Base-by-base conservation (phyloP, 768 basidiomycete species). In the Amanita polypyramis region DNA sequence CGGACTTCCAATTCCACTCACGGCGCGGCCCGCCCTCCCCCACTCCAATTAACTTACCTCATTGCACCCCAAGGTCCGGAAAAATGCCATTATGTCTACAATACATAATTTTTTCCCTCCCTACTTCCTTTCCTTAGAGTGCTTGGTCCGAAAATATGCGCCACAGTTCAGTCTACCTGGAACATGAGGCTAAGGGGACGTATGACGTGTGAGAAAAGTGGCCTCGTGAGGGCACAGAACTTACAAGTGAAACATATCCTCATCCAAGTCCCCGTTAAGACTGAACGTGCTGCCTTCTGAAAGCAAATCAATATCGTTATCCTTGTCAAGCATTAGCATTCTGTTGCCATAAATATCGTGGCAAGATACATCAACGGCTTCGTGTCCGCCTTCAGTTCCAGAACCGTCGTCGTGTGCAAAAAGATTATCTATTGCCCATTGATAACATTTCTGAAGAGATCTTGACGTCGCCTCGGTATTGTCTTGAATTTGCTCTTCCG, bases 1-100 rank as follows among this genome's bases (percentile, higher is more conserved):
- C 65, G 63, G 63, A 62, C 58, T 56, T 55, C 17, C 15, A 59
- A 60, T 35, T 51, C 32, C 3, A 34, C 36, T 15, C 14, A 41
- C n/a, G 11, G 14, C 19, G n/a, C 45, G 45, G 45, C 21, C 34
- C 43, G 29, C n/a, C 15, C n/a, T n/a, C 4, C 17, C 3, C 25
- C 7, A 30, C 29, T 32, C 35, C 46, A 47, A 25, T 41, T 32
- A 39, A 25, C 25, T 32, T 33, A 44, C 19, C 17, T 29, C 27
- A 30, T 20, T 15, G 32, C 37, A 20, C 3, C 4, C 34, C 15
- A 27, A n/a, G 27, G 10, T 47, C 46, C 46, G 46, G 29, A 29
- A 7, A 3, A 11, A 47, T 27, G 46, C 14, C 4, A 15, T 23
- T 11, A 30, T 38, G 12, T 27, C 39, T 14, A 36, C n/a, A 36